These are phyloP conservation scores for Phascolomyces articulosus DNA, from an alignment of 371 early-diverging fungal species.

Conservation along the genomic window DNA sequence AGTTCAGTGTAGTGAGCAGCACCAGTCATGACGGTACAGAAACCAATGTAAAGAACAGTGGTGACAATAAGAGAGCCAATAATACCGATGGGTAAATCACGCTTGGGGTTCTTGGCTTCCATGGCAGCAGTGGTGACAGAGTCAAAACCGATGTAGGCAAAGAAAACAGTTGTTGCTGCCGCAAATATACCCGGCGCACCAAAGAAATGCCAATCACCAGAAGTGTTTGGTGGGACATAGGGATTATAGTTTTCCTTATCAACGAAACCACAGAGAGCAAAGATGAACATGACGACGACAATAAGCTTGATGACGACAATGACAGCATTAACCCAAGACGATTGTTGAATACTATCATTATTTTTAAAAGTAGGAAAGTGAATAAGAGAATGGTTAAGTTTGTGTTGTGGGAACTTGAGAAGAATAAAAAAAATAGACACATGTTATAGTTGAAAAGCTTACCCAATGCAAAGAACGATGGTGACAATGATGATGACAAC, in stretches of 20 bases:
- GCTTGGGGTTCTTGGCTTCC: constrained; percentile 81
- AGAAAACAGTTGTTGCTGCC: constrained; percentile 84
- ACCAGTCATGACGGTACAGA: constrained; percentile 75
- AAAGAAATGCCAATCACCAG: constrained; percentile 56
- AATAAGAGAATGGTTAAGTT: background rate
- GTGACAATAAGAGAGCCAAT: constrained; percentile 76
- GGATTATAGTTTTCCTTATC: constrained; percentile 74
- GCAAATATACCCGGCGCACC: constrained; percentile 77
- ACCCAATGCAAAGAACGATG: constrained; percentile 64
- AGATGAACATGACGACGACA: constrained; percentile 81
- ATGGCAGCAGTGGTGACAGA: constrained; percentile 87
- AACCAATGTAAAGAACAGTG: constrained; percentile 80
- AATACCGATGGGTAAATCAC: constrained; percentile 90
- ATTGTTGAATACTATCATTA: constrained; percentile 57
- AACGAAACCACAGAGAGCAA: constrained; percentile 66
- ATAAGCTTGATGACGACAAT: constrained; percentile 77
- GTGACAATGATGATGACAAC: constrained; percentile 66
- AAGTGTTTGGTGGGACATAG: constrained; percentile 72
- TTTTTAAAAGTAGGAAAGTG: background rate
- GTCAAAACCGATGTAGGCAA: constrained; percentile 88
- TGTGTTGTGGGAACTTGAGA: too few species aligned
- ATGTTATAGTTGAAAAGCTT: constrained; percentile 9
- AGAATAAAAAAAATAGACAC: too few species aligned
- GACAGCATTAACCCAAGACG: constrained; percentile 69
- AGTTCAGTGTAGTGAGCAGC: constrained; percentile 63